A percentile compares a stretch with the other conserved stretches of the same genome.
phyloP scores from a whole-genome alignment of 2,329 filamentous ascomycete species.

The Trichoderma sp. region DNA sequence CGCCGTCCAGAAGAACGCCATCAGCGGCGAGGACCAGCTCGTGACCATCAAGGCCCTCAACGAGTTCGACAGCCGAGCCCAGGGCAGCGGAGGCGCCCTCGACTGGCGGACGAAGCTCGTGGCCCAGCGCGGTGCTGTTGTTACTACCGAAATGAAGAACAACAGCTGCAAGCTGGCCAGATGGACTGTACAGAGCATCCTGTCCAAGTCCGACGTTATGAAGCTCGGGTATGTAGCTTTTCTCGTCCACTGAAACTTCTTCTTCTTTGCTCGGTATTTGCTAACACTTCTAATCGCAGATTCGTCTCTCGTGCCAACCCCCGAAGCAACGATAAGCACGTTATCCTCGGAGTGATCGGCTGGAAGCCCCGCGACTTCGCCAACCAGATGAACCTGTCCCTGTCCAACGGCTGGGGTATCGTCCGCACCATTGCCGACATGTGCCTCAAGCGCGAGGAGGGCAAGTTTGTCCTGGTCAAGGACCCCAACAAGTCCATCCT shows the following conservation, averaged over 20 bases:
- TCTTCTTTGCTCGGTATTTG: neutral
- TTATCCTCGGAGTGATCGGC: slow-evolving; percentile 90
- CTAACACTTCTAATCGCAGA: slow-evolving; percentile 43
- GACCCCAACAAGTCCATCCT: slow-evolving; percentile 97
- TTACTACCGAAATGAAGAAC: slow-evolving; percentile 99
- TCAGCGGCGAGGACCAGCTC: slow-evolving; percentile 86
- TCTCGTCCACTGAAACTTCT: neutral
- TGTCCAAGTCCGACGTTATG: slow-evolving; percentile 97
- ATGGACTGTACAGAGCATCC: slow-evolving; percentile 96
- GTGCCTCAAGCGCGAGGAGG: slow-evolving; percentile 73
- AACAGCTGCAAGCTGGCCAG: slow-evolving; percentile 98
- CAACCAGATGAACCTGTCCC: slow-evolving; percentile 93
- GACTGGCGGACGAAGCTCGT: slow-evolving; percentile 97
- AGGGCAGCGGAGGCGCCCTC: slow-evolving; percentile 88
- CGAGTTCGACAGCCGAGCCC: slow-evolving; percentile 98
- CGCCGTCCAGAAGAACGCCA: slow-evolving; percentile 91
- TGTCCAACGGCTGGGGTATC: slow-evolving; percentile 98
- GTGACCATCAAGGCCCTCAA: slow-evolving; percentile 94
- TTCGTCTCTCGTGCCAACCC: slow-evolving; percentile 95
- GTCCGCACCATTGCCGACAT: slow-evolving; percentile 97
- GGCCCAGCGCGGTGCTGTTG: slow-evolving; percentile 91
- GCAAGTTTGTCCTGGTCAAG: slow-evolving; percentile 79
- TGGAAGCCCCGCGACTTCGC: slow-evolving; percentile 99
- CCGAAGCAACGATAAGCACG: slow-evolving; percentile 87
- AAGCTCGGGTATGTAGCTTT: slow-evolving; percentile 76